phyloP scores from a whole-genome alignment of 129 eudicot genomes.

The Glebionis coronaria region DNA sequence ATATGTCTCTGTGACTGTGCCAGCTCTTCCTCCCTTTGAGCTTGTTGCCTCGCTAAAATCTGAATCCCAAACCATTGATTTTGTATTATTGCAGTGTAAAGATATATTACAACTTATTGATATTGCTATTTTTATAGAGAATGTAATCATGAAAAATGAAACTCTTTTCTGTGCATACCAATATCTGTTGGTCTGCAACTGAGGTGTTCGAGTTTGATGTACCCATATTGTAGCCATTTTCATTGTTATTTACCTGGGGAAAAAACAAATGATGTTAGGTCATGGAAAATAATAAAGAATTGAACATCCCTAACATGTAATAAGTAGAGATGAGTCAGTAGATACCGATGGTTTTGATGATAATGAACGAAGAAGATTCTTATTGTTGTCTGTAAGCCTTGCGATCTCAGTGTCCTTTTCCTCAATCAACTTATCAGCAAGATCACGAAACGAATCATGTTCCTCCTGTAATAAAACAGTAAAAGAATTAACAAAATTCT shows the following conservation, averaged over 20 bases:
- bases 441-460: slow-evolving; percentile 93
- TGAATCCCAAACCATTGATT: slow-evolving; percentile 28
- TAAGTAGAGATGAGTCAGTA: slow-evolving; percentile 16
- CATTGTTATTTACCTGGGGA: slow-evolving; percentile 49
- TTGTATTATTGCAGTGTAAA: neutral
- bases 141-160: neutral
- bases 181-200: slow-evolving; percentile 89
- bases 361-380: slow-evolving; percentile 60
- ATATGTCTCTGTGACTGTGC: slow-evolving; percentile 96
- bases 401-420: slow-evolving; percentile 92
- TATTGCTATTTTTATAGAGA: neutral
- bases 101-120: neutral
- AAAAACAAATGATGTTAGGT: neutral
- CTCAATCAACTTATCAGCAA: slow-evolving; percentile 94
- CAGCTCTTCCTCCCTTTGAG: slow-evolving; percentile 99
- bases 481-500: slow-evolving; percentile 13
- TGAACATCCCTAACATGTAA: neutral
- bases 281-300: neutral
- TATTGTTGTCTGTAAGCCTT: slow-evolving; percentile 73
- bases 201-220: slow-evolving; percentile 54
- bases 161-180: slow-evolving; percentile 46
- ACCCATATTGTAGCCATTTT: slow-evolving; percentile 50
- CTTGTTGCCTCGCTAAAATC: slow-evolving; percentile 99
- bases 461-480: slow-evolving; percentile 61
- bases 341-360: slow-evolving; percentile 52